phyloP scores from a whole-genome alignment of 139 green algal species.

The Pseudopediastrum boryanum region DNA sequence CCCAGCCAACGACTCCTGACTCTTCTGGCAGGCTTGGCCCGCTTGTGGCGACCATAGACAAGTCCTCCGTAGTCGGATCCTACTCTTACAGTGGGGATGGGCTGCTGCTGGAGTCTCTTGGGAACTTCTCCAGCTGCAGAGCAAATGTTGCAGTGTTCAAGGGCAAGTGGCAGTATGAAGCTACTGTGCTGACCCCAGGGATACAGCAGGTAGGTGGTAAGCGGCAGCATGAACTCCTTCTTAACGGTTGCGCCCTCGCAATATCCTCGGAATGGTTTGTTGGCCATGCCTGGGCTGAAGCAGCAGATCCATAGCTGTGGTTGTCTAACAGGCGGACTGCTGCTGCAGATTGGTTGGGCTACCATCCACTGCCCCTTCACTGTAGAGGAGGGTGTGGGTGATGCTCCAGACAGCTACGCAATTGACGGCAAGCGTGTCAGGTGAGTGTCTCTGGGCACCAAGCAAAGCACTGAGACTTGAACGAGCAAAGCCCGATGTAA shows the following conservation, averaged over 20 bases:
- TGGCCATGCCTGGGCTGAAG: too few relatives aligned
- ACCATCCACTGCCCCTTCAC: conserved; percentile 87
- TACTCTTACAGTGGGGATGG: neutral
- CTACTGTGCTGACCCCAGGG: conserved; percentile 70
- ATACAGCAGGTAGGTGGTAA: conserved; percentile 73
- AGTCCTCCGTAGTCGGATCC: neutral
- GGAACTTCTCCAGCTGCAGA: conserved; percentile 79
- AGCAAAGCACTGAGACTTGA: too few relatives aligned
- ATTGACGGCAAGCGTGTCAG: conserved; percentile 71
- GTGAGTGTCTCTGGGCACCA: too few relatives aligned
- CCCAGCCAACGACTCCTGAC: neutral
- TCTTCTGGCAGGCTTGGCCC: conserved; percentile 41
- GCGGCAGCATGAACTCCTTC: too few relatives aligned
- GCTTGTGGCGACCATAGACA: conserved; percentile 22
- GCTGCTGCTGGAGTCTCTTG: conserved; percentile 47
- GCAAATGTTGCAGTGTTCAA: conserved; percentile 75
- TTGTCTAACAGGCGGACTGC: too few relatives aligned
- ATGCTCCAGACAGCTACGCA: conserved; percentile 84
- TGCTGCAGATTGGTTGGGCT: conserved; percentile 92
- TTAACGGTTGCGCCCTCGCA: too few relatives aligned
- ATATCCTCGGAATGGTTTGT: too few relatives aligned
- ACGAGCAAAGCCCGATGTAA: too few relatives aligned
- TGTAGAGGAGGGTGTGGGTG: conserved; percentile 91
- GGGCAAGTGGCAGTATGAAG: conserved; percentile 92
- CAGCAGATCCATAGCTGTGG: too few relatives aligned